phyloP scores from a whole-genome alignment of 1,139 yeast species.

The Sugiyamaella japonica region DNA sequence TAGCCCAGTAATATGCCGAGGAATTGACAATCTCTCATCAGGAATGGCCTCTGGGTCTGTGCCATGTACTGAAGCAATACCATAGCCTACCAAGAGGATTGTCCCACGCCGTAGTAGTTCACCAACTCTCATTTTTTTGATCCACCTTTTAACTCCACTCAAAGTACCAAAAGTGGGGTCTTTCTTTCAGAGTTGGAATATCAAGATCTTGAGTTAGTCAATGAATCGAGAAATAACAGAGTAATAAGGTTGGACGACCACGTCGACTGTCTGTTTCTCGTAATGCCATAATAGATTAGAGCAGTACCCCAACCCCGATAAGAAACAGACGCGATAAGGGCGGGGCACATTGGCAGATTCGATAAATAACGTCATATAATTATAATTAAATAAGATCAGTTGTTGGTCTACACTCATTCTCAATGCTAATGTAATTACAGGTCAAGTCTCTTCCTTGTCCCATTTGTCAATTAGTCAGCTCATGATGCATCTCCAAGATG shows the following conservation, averaged over 20 bases:
- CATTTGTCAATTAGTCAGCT: too few relatives aligned
- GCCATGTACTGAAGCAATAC: neutral
- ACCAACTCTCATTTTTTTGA: slow-evolving; percentile 1
- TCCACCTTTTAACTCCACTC: neutral
- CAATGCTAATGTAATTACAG: too few relatives aligned
- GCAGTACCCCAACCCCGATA: slow-evolving; percentile 2
- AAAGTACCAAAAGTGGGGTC: too few relatives aligned
- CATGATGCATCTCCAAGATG: too few relatives aligned
- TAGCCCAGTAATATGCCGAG: slow-evolving; percentile 14
- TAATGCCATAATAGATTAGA: neutral
- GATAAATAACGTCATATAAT: too few relatives aligned
- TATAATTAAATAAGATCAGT: too few relatives aligned
- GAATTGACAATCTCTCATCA: slow-evolving; percentile 6
- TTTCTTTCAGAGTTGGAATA: too few relatives aligned
- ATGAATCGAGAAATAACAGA: too few relatives aligned
- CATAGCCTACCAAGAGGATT: neutral
- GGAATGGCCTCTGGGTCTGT: slow-evolving; percentile 8
- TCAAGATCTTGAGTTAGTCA: too few relatives aligned
- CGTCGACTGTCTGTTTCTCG: neutral
- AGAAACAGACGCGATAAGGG: neutral
- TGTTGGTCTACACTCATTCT: too few relatives aligned
- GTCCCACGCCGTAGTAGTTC: neutral
- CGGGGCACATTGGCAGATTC: neutral
- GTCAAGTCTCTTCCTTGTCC: too few relatives aligned
- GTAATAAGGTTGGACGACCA: neutral